Evolutionary conservation across 2,329 filamentous ascomycete genomes (phyloP).

Genomic region (Nothophoma quercina): DNA sequence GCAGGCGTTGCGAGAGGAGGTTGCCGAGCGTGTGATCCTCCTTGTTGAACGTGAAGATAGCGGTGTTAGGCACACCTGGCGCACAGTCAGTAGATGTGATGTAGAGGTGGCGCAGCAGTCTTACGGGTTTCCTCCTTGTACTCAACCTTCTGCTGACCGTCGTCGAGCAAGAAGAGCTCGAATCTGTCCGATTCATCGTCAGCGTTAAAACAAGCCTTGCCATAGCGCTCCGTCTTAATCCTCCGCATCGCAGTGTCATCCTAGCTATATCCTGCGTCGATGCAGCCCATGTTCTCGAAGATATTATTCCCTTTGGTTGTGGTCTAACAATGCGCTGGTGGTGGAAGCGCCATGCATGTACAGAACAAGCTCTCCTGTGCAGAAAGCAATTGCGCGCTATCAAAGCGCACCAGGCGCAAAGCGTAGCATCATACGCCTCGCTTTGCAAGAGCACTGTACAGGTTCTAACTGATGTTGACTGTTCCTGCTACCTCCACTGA

Average conservation of each 20-base stretch:
- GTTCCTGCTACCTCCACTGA: not conserved
- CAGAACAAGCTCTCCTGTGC: not conserved
- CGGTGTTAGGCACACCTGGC: constrained; percentile 90
- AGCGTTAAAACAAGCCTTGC: not conserved
- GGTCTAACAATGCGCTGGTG: not conserved
- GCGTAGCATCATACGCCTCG: not conserved
- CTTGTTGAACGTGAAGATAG: constrained; percentile 93
- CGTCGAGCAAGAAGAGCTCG: constrained; percentile 87
- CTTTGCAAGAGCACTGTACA: not conserved
- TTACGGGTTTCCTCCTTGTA: constrained; percentile 87
- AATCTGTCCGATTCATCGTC: constrained; percentile 60
- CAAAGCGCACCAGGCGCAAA: constrained; percentile 1
- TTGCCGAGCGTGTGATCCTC: constrained; percentile 97
- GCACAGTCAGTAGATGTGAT: constrained; percentile 8
- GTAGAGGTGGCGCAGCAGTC: constrained; percentile 42
- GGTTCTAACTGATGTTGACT: not conserved
- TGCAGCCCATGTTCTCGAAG: not conserved
- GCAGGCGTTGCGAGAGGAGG: constrained; percentile 83
- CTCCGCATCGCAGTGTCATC: not conserved
- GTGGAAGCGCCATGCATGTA: too few relatives aligned
- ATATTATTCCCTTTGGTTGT: not conserved
- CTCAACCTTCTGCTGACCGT: constrained; percentile 93
- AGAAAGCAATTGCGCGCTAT: not conserved
- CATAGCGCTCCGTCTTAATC: not conserved
- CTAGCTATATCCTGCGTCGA: not conserved